Percentiles rank a stretch among this genome's conserved stretches.
Evolutionary conservation across 2,329 filamentous ascomycete genomes (phyloP).

Genomic region (Colletotrichum tofieldiae): DNA sequence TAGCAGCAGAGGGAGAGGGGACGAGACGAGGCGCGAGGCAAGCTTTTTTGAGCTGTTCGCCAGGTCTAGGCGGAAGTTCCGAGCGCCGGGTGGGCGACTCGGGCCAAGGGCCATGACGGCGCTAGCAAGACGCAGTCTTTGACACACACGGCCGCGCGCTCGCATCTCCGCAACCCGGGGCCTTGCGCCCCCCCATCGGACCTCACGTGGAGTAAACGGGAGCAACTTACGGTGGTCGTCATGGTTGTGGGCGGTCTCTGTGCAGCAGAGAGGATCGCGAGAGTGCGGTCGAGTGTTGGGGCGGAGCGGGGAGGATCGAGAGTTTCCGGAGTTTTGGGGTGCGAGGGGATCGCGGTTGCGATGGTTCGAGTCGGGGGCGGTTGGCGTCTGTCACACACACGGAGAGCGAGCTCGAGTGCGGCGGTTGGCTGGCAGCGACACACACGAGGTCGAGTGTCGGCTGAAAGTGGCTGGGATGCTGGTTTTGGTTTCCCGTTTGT

Average conservation of each 20-base stretch:
- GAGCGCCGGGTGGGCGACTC: conserved; percentile 38
- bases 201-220: conserved; percentile 38
- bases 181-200: conserved; percentile 36
- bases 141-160: conserved; percentile 54
- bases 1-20: neutral
- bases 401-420: neutral
- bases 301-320: conserved; percentile 24
- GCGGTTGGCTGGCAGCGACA: conserved; percentile 5
- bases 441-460: conserved; percentile 1
- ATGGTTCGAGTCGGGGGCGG: neutral
- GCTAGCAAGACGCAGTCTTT: conserved; percentile 53
- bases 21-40: conserved; percentile 28
- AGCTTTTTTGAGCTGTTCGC: conserved; percentile 36
- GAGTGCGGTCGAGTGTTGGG: conserved; percentile 46
- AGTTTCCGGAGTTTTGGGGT: conserved; percentile 26
- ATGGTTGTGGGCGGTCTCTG: conserved; percentile 47
- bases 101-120: conserved; percentile 42
- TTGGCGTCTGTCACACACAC: conserved; percentile 3
- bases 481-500: conserved; percentile 24
- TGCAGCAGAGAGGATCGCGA: conserved; percentile 47
- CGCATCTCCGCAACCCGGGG: conserved; percentile 45
- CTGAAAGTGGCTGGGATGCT: conserved; percentile 17
- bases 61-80: conserved; percentile 43
- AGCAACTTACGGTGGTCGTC: conserved; percentile 56
- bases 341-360: conserved; percentile 13